phyloP scores from a whole-genome alignment of 257 asterid genomes.

The Echites panduratus region DNA sequence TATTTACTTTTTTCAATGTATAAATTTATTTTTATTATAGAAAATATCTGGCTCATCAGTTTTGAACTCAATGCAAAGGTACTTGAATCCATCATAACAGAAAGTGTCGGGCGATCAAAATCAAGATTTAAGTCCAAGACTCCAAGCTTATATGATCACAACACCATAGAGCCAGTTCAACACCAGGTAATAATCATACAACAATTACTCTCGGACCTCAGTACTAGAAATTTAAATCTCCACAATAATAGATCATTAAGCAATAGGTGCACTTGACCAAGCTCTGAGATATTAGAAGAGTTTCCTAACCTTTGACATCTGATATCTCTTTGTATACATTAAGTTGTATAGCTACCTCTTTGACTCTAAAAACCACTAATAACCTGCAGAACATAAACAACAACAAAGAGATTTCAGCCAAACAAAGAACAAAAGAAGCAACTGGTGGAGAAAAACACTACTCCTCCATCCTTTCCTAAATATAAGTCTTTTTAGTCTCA shows the following conservation, averaged over 20 bases:
- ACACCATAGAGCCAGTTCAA: conserved; percentile 12
- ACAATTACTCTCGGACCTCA: conserved; percentile 15
- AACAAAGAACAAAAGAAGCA: neutral
- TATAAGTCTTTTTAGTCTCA: no score
- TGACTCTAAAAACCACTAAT: conserved; percentile 10
- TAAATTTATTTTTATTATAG: no score
- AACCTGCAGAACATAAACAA: conserved; percentile 27
- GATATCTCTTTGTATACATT: conserved; percentile 14
- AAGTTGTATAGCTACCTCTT: conserved; percentile 19
- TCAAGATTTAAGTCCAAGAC: neutral
- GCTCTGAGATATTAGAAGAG: conserved; percentile 11
- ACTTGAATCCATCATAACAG: neutral
- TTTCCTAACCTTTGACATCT: conserved; percentile 16
- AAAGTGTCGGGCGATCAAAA: neutral
- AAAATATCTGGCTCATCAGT: neutral
- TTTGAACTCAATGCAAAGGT: neutral
- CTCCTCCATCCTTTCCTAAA: no score
- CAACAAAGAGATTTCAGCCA: neutral
- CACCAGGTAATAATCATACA: conserved; percentile 28
- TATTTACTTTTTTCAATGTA: no score
- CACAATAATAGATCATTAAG: neutral
- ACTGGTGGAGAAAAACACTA: neutral
- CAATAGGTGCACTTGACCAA: neutral
- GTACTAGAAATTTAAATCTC: neutral
- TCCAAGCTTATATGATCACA: conserved; percentile 2